Evolutionary conservation across 2,329 filamentous ascomycete genomes (phyloP), one percentile per base, ranked within the genome.

Genomic region (Stemphylium vesicarium): DNA sequence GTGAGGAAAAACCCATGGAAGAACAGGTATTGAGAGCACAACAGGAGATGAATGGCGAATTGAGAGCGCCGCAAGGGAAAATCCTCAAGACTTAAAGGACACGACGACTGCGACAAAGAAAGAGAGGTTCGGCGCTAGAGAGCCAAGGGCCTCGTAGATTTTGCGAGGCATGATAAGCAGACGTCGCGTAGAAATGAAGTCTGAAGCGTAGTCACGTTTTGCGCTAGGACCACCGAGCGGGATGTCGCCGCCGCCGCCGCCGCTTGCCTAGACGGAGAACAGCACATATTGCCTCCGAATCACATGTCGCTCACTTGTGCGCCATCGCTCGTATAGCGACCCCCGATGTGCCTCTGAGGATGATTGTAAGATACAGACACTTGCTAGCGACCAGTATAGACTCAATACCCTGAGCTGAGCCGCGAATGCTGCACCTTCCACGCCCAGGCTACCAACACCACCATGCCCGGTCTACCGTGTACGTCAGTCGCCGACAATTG

Each of bases 381-480:
- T 60, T 72, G 62, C 59, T 73, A 64, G 70, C 68, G 66, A 73
- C 71, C 62, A 73, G 64, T 63, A 64, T 72, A 66, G 63, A 70
- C 69, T 72, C 70, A 43, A 67, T 56, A 64, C 71, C 69, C 63
- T 75, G 69, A 72, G 64, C 61, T 45, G 57, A 51, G 63, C 57
- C 62, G 62, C 66, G 65, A 43, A 73, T 70, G 71, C 63, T 59
- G 65, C 53, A 60, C 35, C 53, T 43, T 55, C 53, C 41, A 50
- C 56, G 40, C 44, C 50, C 37, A 57, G 50, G 39, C 59, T 56
- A 65, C 55, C 55, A 54, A 63, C 60, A 58, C 66, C 60, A 72
- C 66, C 68, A 81, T 82, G 80, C 80, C 80, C 63, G 80, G 80
- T 65, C 78, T 82, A 68, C 80, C 80, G 61, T 78, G 80, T 82